These are phyloP conservation scores for Euphorbia lathyris DNA, from an alignment of 345 rosid genomes.

Conservation along the genomic window DNA sequence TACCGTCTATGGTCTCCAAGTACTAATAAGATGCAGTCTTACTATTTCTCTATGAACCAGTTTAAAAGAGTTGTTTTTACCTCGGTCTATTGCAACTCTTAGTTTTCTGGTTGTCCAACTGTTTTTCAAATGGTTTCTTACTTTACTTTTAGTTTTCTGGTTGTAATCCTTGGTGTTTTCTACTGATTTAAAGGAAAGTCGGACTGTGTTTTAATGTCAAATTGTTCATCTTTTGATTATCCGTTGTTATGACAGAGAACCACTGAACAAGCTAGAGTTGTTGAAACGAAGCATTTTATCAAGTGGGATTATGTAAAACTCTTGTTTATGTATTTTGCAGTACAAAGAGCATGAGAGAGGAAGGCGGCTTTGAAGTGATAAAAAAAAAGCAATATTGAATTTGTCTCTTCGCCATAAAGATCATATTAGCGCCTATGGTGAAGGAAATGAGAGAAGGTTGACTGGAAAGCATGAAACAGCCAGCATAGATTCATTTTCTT, in stretches of 20 bases:
- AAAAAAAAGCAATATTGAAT: conserved; percentile 90
- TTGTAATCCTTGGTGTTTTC: no score
- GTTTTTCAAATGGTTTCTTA: background rate
- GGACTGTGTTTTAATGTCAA: background rate
- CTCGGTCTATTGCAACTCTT: no score
- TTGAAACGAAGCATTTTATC: conserved; percentile 9
- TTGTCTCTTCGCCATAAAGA: conserved; percentile 85
- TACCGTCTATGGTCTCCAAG: no score
- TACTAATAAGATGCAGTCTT: no score
- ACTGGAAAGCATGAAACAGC: conserved; percentile 99
- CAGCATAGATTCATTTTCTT: conserved; percentile 79
- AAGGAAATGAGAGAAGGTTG: conserved; percentile 96
- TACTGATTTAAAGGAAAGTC: background rate
- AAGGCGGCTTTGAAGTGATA: conserved; percentile 81
- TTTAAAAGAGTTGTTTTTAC: background rate
- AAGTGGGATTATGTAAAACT: background rate
- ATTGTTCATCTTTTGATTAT: conserved; percentile 2
- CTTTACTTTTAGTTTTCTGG: background rate
- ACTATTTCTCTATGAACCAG: no score
- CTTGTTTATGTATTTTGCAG: conserved; percentile 35
- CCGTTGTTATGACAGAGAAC: conserved; percentile 59
- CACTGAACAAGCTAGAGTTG: conserved; percentile 96
- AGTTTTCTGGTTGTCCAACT: no score
- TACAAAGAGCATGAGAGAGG: conserved; percentile 95
- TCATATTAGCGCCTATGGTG: conserved; percentile 93